Evolutionary conservation across 805 yeast genomes (phyloP).

Genomic region (Lipomyces mesembrius): DNA sequence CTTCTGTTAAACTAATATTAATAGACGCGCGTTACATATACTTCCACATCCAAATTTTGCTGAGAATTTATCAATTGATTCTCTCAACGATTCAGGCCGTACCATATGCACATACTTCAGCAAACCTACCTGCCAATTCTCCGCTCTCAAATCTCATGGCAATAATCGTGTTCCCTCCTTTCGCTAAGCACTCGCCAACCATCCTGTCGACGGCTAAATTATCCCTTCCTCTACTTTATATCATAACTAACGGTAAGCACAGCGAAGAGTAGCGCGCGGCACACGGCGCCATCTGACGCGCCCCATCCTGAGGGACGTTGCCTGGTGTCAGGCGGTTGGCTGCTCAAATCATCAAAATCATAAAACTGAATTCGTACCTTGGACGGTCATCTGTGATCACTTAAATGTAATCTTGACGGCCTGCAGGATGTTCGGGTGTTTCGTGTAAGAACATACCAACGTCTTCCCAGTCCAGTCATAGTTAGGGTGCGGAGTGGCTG

Average conservation of each 20-base stretch:
- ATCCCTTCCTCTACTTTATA: too few relatives aligned
- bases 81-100: conserved; percentile 1
- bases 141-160: conserved; percentile 1
- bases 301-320: too few relatives aligned
- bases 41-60: background rate
- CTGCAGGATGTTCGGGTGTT: conserved; percentile 1
- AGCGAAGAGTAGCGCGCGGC: too few relatives aligned
- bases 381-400: background rate
- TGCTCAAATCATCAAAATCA: too few relatives aligned
- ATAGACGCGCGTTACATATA: too few relatives aligned
- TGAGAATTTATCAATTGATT: background rate
- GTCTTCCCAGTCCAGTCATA: conserved; percentile 12
- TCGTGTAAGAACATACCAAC: conserved; percentile 10
- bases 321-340: too few relatives aligned
- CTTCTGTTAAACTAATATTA: background rate
- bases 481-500: conserved; percentile 6
- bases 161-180: conserved; percentile 2
- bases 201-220: conserved; percentile 2
- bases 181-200: conserved; percentile 2
- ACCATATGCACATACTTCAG: conserved; percentile 3
- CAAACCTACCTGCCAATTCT: background rate
- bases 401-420: conserved; percentile 2
- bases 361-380: too few relatives aligned
- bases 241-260: too few relatives aligned
- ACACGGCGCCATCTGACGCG: too few relatives aligned